phyloP scores from a whole-genome alignment of 441 rosid genomes.

The Dalechampia spathulata region DNA sequence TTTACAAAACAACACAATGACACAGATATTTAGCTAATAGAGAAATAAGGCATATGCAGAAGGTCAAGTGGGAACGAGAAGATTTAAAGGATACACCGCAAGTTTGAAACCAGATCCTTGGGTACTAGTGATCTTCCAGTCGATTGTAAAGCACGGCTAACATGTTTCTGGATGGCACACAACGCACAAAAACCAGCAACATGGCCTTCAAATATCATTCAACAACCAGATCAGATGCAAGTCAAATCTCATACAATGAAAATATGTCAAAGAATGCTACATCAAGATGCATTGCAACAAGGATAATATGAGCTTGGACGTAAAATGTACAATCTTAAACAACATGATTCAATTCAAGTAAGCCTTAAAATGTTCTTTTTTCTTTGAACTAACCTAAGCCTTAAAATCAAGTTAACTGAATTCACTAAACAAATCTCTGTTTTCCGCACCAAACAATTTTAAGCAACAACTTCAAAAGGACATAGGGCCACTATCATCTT shows the following conservation, averaged over 20 bases:
- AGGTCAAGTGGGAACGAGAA: not conserved
- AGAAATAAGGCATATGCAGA: not conserved
- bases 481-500: too few species aligned
- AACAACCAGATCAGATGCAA: conserved; percentile 6
- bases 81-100: conserved; percentile 67
- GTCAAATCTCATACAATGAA: not conserved
- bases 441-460: too few species aligned
- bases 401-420: too few species aligned
- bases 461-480: too few species aligned
- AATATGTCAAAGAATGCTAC: not conserved
- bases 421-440: too few species aligned
- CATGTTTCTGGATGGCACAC: conserved; percentile 97
- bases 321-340: too few species aligned
- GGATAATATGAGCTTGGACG: not conserved
- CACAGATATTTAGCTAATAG: not conserved
- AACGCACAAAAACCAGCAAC: conserved; percentile 91
- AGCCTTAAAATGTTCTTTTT: too few species aligned
- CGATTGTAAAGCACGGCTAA: conserved; percentile 68
- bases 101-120: conserved; percentile 77
- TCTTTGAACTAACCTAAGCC: too few species aligned
- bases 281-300: not conserved
- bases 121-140: conserved; percentile 76
- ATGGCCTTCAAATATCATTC: conserved; percentile 51
- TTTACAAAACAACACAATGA: not conserved
- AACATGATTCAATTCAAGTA: too few species aligned